These are phyloP conservation scores for Discostella stelligeroides DNA, from an alignment of 108 stramenopile genomes.

Conservation along the genomic window DNA sequence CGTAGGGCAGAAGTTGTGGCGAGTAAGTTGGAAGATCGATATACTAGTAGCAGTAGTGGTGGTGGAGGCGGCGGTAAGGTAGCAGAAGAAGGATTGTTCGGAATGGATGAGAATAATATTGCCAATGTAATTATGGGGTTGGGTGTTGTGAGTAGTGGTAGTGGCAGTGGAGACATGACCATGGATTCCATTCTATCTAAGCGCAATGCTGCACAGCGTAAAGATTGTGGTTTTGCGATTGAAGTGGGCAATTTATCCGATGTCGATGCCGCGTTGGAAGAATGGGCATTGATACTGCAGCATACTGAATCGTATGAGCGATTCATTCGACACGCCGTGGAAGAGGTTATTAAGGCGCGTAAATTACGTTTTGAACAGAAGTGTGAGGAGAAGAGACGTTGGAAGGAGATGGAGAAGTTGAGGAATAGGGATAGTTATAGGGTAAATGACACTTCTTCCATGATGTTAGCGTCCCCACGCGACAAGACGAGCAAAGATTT, in stretches of 20 bases:
- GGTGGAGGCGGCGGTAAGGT: slow-evolving; percentile 3
- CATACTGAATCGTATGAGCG: slow-evolving; percentile 92
- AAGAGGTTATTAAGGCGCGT: slow-evolving; percentile 79
- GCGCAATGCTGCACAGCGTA: slow-evolving; percentile 33
- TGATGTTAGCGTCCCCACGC: neutral
- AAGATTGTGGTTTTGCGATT: slow-evolving; percentile 76
- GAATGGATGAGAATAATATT: slow-evolving; percentile 25
- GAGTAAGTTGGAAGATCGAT: slow-evolving; percentile 57
- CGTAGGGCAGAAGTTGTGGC: slow-evolving; percentile 68
- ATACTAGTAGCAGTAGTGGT: slow-evolving; percentile 42
- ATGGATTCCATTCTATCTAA: too few relatives aligned
- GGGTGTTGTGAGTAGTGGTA: slow-evolving; percentile 10
- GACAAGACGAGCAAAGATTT: neutral
- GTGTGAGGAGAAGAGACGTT: slow-evolving; percentile 46
- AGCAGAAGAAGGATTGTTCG: slow-evolving; percentile 4
- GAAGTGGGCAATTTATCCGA: slow-evolving; percentile 77
- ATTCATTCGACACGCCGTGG: slow-evolving; percentile 81
- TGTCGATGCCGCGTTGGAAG: slow-evolving; percentile 89
- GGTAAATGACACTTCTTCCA: slow-evolving; percentile 14
- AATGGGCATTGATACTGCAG: slow-evolving; percentile 86
- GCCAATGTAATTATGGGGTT: slow-evolving; percentile 33
- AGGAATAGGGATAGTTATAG: slow-evolving; percentile 37
- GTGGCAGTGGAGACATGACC: neutral
- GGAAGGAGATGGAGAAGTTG: slow-evolving; percentile 49
- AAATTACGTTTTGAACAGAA: slow-evolving; percentile 57